phyloP scores from a whole-genome alignment of 768 basidiomycete species.

The Psilocybe sp. region DNA sequence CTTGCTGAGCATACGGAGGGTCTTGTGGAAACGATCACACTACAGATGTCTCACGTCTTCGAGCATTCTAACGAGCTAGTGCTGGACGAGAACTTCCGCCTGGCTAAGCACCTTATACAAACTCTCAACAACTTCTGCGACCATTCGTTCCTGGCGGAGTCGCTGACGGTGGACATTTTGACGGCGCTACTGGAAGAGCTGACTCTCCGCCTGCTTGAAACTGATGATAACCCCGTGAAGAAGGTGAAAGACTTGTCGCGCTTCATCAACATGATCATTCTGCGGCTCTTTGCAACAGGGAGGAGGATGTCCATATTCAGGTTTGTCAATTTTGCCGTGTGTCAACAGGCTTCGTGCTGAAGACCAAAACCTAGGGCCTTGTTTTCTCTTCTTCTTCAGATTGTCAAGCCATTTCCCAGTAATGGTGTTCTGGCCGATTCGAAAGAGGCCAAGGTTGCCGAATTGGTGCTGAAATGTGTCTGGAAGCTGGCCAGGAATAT shows the following conservation, averaged over 20 bases:
- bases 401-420: conserved; percentile 79
- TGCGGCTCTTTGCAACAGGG: conserved; percentile 89
- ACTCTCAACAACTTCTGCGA: conserved; percentile 95
- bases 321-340: conserved; percentile 39
- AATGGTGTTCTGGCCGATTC: conserved; percentile 72
- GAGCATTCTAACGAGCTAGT: conserved; percentile 74
- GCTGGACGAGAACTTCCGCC: conserved; percentile 79
- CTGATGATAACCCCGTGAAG: conserved; percentile 80
- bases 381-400: conserved; percentile 78
- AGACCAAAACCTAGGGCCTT: conserved; percentile 50
- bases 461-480: conserved; percentile 92
- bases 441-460: conserved; percentile 84
- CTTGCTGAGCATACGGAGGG: conserved; percentile 78
- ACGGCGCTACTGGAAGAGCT: conserved; percentile 89
- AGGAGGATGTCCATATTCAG: conserved; percentile 89
- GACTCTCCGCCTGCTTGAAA: conserved; percentile 87
- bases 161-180: conserved; percentile 79
- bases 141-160: conserved; percentile 82
- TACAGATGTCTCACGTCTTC: conserved; percentile 91
- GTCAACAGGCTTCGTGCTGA: background rate
- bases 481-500: conserved; percentile 98
- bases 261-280: conserved; percentile 98
- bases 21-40: conserved; percentile 84
- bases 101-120: conserved; percentile 97
- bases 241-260: conserved; percentile 91